phyloP scores from a whole-genome alignment of 1,139 yeast species.

The Petasospora fabianii region DNA sequence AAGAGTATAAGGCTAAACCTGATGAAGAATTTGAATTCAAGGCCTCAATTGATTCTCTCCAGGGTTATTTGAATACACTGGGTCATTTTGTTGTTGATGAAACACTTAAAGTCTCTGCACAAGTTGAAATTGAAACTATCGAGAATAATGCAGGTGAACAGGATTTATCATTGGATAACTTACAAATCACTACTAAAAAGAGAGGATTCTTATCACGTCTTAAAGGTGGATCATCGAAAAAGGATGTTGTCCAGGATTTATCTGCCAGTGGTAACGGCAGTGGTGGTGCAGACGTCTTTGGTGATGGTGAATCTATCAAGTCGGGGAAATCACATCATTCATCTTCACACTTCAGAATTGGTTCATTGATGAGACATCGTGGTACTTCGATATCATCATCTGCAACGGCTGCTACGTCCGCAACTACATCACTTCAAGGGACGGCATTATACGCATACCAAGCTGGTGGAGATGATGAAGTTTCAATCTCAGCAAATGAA shows the following conservation, averaged over 20 bases:
- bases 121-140: slow-evolving; percentile 87
- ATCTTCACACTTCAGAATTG: slow-evolving; percentile 16
- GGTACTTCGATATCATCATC: slow-evolving; percentile 20
- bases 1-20: slow-evolving; percentile 31
- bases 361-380: slow-evolving; percentile 28
- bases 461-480: slow-evolving; percentile 76
- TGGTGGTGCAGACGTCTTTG: slow-evolving; percentile 2
- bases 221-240: slow-evolving; percentile 20
- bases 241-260: slow-evolving; percentile 17
- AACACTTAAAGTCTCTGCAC: slow-evolving; percentile 64
- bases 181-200: slow-evolving; percentile 43
- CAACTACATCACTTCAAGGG: slow-evolving; percentile 11
- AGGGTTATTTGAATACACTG: slow-evolving; percentile 51
- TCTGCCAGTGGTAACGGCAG: neutral
- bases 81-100: slow-evolving; percentile 71
- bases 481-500: slow-evolving; percentile 60
- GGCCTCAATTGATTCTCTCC: slow-evolving; percentile 51
- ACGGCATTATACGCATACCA: slow-evolving; percentile 63
- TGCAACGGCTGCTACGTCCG: slow-evolving; percentile 5
- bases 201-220: slow-evolving; percentile 48
- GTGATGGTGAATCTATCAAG: slow-evolving; percentile 16
- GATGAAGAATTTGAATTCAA: slow-evolving; percentile 37
- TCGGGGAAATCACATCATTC: slow-evolving; percentile 23
- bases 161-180: slow-evolving; percentile 51
- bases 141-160: slow-evolving; percentile 81